Conservation (phyloP, 495 filamentous ascomycete genomes). For the Penicillium argentinense region DNA sequence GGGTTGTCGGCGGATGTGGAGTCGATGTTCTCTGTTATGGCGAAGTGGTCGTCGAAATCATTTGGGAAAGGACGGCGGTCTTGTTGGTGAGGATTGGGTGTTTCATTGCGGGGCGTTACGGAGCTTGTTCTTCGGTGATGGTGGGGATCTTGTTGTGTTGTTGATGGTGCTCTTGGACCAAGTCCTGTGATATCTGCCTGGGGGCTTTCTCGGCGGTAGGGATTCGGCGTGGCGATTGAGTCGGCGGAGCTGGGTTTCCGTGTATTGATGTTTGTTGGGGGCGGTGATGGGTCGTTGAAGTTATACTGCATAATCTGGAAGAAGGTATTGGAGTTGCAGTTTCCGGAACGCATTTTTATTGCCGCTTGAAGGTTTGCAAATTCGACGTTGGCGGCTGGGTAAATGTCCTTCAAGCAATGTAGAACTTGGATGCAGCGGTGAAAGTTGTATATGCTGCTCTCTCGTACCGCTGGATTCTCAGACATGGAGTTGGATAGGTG, state of each 20-base stretch:
- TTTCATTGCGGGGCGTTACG: slow-evolving; percentile 1
- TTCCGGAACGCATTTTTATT: slow-evolving; percentile 52
- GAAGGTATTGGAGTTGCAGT: slow-evolving; percentile 30
- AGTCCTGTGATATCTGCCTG: not conserved
- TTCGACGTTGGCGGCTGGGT: slow-evolving; percentile 79
- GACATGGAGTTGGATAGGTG: slow-evolving; percentile 83
- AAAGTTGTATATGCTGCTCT: slow-evolving; percentile 68
- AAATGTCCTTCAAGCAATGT: slow-evolving; percentile 72
- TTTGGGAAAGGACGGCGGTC: slow-evolving; percentile 22
- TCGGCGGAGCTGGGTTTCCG: slow-evolving; percentile 20
- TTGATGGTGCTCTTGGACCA: not conserved
- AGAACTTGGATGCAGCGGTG: slow-evolving; percentile 78
- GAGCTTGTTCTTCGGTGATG: not conserved
- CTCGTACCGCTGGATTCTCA: slow-evolving; percentile 61
- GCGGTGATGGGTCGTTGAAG: slow-evolving; percentile 14
- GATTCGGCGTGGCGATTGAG: slow-evolving; percentile 8
- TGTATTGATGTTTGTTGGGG: slow-evolving; percentile 5
- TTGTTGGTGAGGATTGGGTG: slow-evolving; percentile 3
- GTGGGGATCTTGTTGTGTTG: not conserved
- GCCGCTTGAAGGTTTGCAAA: slow-evolving; percentile 79
- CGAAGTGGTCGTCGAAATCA: slow-evolving; percentile 33
- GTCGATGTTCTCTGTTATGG: slow-evolving; percentile 6
- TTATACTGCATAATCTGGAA: slow-evolving; percentile 39
- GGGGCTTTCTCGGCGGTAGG: not conserved
- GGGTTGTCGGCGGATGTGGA: slow-evolving; percentile 15